A percentile compares a stretch with the other conserved stretches of the same genome.
phyloP scores from a whole-genome alignment of 2,329 filamentous ascomycete species.

The Claviceps lovelessii region DNA sequence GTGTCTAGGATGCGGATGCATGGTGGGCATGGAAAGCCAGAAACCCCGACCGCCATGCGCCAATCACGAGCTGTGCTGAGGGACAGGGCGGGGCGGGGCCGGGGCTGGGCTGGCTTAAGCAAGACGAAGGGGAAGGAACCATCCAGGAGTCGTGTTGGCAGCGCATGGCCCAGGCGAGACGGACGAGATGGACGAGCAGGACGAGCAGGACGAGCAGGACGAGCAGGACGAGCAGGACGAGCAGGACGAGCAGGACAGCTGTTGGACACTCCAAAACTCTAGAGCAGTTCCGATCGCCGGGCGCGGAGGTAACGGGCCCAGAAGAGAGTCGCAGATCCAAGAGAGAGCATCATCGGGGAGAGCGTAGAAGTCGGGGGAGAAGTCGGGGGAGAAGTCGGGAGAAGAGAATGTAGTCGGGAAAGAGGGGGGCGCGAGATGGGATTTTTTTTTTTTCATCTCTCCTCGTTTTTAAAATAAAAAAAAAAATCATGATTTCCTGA shows the following conservation, averaged over 20 bases:
- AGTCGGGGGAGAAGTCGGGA: neutral
- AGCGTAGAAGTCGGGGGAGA: neutral
- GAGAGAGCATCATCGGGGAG: neutral
- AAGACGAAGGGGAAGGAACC: neutral
- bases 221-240: no score
- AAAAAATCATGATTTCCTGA: no score
- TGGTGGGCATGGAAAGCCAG: constrained; percentile 14
- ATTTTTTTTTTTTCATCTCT: neutral
- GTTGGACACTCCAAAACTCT: no score
- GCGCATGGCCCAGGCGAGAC: constrained; percentile 2
- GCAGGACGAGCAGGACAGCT: no score
- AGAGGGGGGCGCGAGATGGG: neutral
- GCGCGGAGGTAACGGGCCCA: neutral
- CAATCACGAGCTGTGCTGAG: no score
- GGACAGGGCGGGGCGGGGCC: neutral
- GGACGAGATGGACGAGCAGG: no score
- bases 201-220: no score
- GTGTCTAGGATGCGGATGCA: constrained; percentile 20
- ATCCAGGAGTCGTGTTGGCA: neutral
- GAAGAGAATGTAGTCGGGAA: neutral
- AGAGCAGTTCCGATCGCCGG: no score
- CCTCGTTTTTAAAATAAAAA: no score
- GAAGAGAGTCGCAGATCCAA: neutral
- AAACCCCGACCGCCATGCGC: neutral
- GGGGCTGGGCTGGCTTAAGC: neutral